Evolutionary conservation across 1,284 basidiomycete genomes (phyloP).

Genomic region (Amylostereum areolatum): DNA sequence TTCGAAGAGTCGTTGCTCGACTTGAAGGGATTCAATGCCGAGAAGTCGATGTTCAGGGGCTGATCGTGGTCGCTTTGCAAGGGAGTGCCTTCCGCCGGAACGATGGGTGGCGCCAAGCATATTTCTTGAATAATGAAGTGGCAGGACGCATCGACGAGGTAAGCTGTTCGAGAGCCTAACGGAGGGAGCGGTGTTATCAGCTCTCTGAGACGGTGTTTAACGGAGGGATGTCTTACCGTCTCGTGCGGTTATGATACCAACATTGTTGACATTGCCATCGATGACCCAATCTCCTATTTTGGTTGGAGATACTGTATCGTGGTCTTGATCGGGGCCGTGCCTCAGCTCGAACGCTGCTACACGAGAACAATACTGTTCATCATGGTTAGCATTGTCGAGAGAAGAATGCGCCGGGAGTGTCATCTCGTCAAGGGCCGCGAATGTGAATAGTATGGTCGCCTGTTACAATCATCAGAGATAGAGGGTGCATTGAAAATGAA

Average conservation of each 20-base stretch:
- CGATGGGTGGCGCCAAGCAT: conserved; percentile 1
- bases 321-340: conserved; percentile 26
- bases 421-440: conserved; percentile 9
- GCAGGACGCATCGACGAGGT: conserved; percentile 16
- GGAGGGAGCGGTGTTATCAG: too few species aligned
- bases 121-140: conserved; percentile 12
- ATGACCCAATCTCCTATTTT: conserved; percentile 51
- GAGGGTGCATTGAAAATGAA: conserved; percentile 5
- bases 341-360: conserved; percentile 33
- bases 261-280: conserved; percentile 37
- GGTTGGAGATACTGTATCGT: conserved; percentile 35
- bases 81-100: conserved; percentile 1
- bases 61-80: too few species aligned
- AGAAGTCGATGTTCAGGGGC: conserved; percentile 1
- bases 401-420: conserved; percentile 1
- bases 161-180: conserved; percentile 19
- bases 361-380: not conserved
- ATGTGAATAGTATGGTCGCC: conserved; percentile 5
- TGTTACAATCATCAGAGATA: not conserved
- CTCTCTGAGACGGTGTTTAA: too few species aligned
- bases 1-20: conserved; percentile 30
- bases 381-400: not conserved
- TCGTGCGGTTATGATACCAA: conserved; percentile 21
- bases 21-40: conserved; percentile 43
- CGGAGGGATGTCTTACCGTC: too few species aligned